phyloP scores from a whole-genome alignment of 768 basidiomycete genomes.

The Amanita molliuscula region DNA sequence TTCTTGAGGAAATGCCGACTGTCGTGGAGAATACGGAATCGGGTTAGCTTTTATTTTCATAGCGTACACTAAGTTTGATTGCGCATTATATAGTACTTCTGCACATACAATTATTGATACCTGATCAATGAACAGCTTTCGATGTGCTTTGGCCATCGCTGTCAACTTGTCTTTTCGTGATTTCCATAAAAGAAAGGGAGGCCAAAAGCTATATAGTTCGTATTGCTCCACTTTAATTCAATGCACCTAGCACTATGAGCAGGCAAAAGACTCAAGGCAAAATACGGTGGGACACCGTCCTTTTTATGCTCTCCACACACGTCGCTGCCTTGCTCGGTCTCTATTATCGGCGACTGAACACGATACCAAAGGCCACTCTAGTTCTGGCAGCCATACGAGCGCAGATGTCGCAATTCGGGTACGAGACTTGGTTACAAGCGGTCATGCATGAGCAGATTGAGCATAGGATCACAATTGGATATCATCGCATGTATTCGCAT shows the following conservation, averaged over 20 bases:
- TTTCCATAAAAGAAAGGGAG: not conserved
- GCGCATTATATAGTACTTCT: not conserved
- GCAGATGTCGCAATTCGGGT: constrained; percentile 70
- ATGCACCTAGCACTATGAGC: not conserved
- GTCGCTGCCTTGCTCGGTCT: constrained; percentile 44
- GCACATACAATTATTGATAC: not conserved
- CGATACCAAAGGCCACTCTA: constrained; percentile 34
- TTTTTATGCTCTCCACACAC: constrained; percentile 51
- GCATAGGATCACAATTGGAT: constrained; percentile 60
- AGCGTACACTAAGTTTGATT: constrained; percentile 7
- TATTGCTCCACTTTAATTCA: not conserved
- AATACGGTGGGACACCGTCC: constrained; percentile 56
- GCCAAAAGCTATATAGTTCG: not conserved
- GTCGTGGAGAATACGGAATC: not conserved
- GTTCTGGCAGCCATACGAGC: constrained; percentile 46
- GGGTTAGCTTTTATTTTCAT: not conserved
- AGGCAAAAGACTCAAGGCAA: constrained; percentile 4
- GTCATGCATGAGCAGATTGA: constrained; percentile 2
- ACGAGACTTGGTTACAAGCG: constrained; percentile 13
- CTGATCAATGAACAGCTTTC: not conserved
- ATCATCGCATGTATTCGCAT: constrained; percentile 75
- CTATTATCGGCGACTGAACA: constrained; percentile 35
- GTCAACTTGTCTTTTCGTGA: not conserved
- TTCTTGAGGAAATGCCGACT: not conserved
- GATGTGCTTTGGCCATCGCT: not conserved